Conservation (phyloP, 257 asterid genomes). For the Solanum pinnatisectum region DNA sequence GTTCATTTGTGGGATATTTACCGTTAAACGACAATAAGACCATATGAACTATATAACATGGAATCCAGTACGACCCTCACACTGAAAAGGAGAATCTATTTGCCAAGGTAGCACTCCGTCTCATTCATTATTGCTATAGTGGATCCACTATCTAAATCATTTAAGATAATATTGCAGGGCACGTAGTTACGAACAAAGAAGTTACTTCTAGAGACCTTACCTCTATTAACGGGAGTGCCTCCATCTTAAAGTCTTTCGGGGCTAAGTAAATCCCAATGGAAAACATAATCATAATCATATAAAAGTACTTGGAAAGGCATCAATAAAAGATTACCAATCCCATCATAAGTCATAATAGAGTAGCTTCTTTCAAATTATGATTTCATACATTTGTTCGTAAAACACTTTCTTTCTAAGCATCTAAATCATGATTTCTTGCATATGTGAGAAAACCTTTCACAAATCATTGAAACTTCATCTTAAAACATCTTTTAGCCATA, state of each 20-base stretch:
- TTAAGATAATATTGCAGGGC: background rate
- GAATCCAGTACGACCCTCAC: background rate
- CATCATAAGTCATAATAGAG: background rate
- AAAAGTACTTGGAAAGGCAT: background rate
- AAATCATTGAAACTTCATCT: too few relatives aligned
- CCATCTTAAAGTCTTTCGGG: background rate
- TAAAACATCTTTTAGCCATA: background rate
- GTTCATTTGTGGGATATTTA: too few relatives aligned
- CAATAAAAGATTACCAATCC: background rate
- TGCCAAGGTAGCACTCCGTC: background rate
- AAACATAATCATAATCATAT: background rate
- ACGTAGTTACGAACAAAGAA: background rate
- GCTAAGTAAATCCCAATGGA: background rate
- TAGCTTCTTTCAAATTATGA: background rate
- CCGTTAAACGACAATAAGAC: too few relatives aligned
- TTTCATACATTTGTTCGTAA: background rate
- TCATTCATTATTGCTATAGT: too few relatives aligned
- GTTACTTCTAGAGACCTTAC: background rate
- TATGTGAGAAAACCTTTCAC: background rate
- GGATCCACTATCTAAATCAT: background rate
- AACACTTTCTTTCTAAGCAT: background rate
- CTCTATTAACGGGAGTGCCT: background rate
- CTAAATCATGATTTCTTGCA: too few relatives aligned
- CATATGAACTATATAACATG: background rate
- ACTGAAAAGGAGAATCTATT: too few relatives aligned